Percentiles rank a stretch among this genome's conserved stretches.
Evolutionary conservation across 164 flowering plant genomes (phyloP).

Genomic region (Malania oleifera): DNA sequence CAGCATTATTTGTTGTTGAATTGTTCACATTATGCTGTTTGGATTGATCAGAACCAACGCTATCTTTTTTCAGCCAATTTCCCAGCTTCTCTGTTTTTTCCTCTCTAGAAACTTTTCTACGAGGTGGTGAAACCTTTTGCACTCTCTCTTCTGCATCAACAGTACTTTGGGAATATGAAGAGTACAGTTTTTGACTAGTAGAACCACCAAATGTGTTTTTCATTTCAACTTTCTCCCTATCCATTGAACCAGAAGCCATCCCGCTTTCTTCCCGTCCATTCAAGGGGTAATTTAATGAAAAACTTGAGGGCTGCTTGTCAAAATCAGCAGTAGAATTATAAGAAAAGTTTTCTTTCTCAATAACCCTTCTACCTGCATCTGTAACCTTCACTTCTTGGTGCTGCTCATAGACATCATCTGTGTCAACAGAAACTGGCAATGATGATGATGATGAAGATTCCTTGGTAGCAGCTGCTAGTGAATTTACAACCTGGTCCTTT

Average conservation of each 20-base stretch:
- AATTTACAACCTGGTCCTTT: slow-evolving; percentile 52
- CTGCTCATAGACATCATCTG: slow-evolving; percentile 47
- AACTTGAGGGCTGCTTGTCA: slow-evolving; percentile 35
- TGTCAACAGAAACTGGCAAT: slow-evolving; percentile 33
- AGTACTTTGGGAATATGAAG: slow-evolving; percentile 34
- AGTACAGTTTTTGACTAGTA: slow-evolving; percentile 29
- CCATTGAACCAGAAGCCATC: slow-evolving; percentile 35
- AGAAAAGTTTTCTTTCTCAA: slow-evolving; percentile 49
- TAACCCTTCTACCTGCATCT: slow-evolving; percentile 46
- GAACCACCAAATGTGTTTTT: slow-evolving; percentile 38
- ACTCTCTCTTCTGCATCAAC: slow-evolving; percentile 59
- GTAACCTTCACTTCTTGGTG: slow-evolving; percentile 44
- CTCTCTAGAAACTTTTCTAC: slow-evolving; percentile 63
- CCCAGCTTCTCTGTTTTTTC: slow-evolving; percentile 63
- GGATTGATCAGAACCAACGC: slow-evolving; percentile 35
- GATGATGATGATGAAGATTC: slow-evolving; percentile 51
- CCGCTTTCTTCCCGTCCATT: slow-evolving; percentile 49
- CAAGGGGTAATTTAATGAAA: slow-evolving; percentile 29
- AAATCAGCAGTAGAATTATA: slow-evolving; percentile 35
- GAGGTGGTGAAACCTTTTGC: slow-evolving; percentile 85
- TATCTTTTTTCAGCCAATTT: slow-evolving; percentile 51
- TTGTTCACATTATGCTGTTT: slow-evolving; percentile 45
- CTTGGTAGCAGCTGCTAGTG: slow-evolving; percentile 36
- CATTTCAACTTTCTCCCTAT: slow-evolving; percentile 46
- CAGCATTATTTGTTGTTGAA: slow-evolving; percentile 28